Base-by-base conservation (phyloP, 768 basidiomycete genomes). In the Chiua virens region DNA sequence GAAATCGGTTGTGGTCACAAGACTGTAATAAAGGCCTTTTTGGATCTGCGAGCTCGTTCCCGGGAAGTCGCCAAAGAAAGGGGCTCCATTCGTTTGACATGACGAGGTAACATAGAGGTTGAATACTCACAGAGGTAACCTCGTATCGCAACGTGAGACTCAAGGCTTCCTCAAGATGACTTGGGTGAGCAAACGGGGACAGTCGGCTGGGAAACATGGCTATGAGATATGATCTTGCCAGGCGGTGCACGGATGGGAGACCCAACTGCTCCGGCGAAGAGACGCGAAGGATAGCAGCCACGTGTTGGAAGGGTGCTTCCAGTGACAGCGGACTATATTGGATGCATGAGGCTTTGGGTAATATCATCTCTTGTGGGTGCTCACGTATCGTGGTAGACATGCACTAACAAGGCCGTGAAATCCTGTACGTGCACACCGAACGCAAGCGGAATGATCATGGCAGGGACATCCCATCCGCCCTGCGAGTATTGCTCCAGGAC, bases 371-470 rank as follows among this genome's bases (percentile, higher is more conserved):
- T 34, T 34, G 34, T 30, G 32, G 50, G 25, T 35, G 79, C 83
- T 75, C 67, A 88, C 87, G 65, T 65, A 60, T 87, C 81, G 60
- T 86, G 81, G 61, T 89, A 89, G 27, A 89, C 60, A 67, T 86
- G 79, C 51, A 75, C 75, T 17, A 89, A 68, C 42, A 89, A 63
- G 1, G 71, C 73, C 42, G 79, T 77, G 8, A 86, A 73, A 61
- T 89, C 86, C 38, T 65, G 60, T 17, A 71, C 66, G 35, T 58
- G 62, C 43, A 80, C 71, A 27, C 67, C 63, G n/a, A 71, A 63
- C 41, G 73, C 67, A 25, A 60, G 63, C 42, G 79, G 77, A 37
- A 80, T 59, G 23, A 41, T 59, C 48, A 42, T 66, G 47, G 39
- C 62, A 32, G 62, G 58, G 7, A 61, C 20, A 3, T 52, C 47